A percentile compares a stretch with the other conserved stretches of the same genome.
Conservation (phyloP, 2,329 filamentous ascomycete species). For the Colletotrichum sp. region DNA sequence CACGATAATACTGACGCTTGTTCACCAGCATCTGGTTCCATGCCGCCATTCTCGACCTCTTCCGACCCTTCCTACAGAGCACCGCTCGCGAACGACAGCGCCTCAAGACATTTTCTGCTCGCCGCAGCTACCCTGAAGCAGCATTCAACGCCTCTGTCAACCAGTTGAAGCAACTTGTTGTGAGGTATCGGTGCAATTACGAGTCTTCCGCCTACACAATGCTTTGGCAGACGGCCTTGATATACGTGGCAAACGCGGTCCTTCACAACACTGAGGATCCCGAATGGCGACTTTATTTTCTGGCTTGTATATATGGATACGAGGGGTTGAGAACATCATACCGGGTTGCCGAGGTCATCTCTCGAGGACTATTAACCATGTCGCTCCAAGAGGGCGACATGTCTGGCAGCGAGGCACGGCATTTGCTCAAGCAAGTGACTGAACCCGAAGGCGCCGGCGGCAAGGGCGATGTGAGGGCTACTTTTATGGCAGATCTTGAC, state of each 20-base stretch:
- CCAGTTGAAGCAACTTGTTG: slow-evolving; percentile 42
- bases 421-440: slow-evolving; percentile 33
- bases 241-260: slow-evolving; percentile 43
- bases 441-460: slow-evolving; percentile 24
- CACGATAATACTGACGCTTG: not conserved
- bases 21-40: slow-evolving; percentile 44
- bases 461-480: slow-evolving; percentile 32
- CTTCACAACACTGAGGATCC: slow-evolving; percentile 31
- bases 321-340: slow-evolving; percentile 37
- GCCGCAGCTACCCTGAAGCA: slow-evolving; percentile 30
- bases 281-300: slow-evolving; percentile 38
- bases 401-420: slow-evolving; percentile 29
- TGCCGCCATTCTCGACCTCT: slow-evolving; percentile 39
- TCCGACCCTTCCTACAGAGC: slow-evolving; percentile 30
- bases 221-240: slow-evolving; percentile 44
- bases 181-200: slow-evolving; percentile 38
- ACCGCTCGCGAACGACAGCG: not conserved
- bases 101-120: slow-evolving; percentile 35
- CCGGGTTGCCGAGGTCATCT: slow-evolving; percentile 38
- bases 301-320: slow-evolving; percentile 43
- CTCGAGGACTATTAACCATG: slow-evolving; percentile 39
- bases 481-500: slow-evolving; percentile 41
- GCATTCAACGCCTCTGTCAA: slow-evolving; percentile 37
- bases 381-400: slow-evolving; percentile 36
- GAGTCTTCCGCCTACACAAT: slow-evolving; percentile 38